phyloP scores from a whole-genome alignment of 192 early-diverging fungal species.

The Podila epigama region DNA sequence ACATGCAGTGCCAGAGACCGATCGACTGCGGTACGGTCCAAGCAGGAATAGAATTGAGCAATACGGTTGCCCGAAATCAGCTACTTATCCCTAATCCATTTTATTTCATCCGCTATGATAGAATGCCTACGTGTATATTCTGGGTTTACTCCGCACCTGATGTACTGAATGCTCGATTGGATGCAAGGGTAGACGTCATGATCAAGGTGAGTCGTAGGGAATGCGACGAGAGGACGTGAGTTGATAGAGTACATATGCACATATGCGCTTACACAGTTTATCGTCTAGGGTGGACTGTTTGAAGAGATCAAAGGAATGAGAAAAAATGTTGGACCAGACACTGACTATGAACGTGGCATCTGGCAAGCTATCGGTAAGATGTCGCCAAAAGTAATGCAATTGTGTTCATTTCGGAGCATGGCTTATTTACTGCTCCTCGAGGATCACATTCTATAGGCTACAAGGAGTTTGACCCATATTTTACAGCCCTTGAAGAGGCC shows the following conservation, averaged over 20 bases:
- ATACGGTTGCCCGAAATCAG: neutral
- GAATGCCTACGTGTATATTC: conserved; percentile 79
- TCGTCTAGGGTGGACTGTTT: conserved; percentile 59
- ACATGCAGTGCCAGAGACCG: conserved; percentile 54
- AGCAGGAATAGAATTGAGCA: neutral
- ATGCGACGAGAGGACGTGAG: neutral
- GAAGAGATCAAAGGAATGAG: conserved; percentile 59
- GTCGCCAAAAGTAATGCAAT: neutral
- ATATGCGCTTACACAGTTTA: neutral
- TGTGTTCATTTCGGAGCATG: neutral
- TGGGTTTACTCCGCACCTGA: conserved; percentile 85
- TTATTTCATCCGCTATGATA: conserved; percentile 18
- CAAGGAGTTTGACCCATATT: conserved; percentile 86
- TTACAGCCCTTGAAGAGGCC: conserved; percentile 54
- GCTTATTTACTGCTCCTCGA: neutral
- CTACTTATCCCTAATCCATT: neutral
- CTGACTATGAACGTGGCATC: conserved; percentile 70
- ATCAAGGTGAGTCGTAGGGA: conserved; percentile 72
- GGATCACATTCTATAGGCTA: conserved; percentile 66
- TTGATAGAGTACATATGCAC: too few relatives aligned
- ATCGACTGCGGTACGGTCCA: conserved; percentile 28
- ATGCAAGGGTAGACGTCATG: conserved; percentile 90
- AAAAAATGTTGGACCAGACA: conserved; percentile 56
- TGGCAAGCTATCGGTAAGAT: conserved; percentile 75
- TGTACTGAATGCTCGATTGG: conserved; percentile 77